Conservation (phyloP, 257 asterid genomes). For the Solanum chaucha region DNA sequence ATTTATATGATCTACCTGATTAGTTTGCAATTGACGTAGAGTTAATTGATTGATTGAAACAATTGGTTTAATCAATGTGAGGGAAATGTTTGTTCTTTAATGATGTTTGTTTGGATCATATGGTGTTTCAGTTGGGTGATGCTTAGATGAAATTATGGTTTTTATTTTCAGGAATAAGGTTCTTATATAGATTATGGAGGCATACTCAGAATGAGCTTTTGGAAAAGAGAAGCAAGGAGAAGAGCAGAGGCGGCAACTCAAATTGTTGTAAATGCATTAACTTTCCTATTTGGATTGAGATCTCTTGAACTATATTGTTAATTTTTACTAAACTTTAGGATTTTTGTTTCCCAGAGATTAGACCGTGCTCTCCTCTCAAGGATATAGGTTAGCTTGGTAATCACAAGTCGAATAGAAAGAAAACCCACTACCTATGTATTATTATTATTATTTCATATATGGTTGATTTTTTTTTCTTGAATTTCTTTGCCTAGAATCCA, state of each 20-base stretch:
- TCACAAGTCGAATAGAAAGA: neutral
- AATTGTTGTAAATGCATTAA: neutral
- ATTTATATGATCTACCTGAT: neutral
- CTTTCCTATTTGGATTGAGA: neutral
- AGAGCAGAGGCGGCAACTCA: neutral
- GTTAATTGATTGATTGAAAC: neutral
- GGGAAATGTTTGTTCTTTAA: neutral
- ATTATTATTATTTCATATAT: neutral
- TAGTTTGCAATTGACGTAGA: neutral
- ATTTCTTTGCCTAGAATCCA: neutral
- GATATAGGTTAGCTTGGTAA: neutral
- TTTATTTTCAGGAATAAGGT: slow-evolving; percentile 72
- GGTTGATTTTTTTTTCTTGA: neutral
- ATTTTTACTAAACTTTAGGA: neutral
- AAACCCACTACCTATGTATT: neutral
- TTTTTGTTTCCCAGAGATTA: neutral
- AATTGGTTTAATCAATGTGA: neutral
- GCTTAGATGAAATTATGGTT: neutral
- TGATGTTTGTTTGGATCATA: neutral
- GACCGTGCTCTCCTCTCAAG: neutral
- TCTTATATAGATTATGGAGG: slow-evolving; percentile 48
- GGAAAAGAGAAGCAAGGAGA: neutral
- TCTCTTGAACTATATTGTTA: neutral
- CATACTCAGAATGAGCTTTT: neutral
- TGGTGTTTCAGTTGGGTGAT: slow-evolving; percentile 7